Conservation (phyloP, 2,329 filamentous ascomycete genomes). For the Fusarium anthophilum region DNA sequence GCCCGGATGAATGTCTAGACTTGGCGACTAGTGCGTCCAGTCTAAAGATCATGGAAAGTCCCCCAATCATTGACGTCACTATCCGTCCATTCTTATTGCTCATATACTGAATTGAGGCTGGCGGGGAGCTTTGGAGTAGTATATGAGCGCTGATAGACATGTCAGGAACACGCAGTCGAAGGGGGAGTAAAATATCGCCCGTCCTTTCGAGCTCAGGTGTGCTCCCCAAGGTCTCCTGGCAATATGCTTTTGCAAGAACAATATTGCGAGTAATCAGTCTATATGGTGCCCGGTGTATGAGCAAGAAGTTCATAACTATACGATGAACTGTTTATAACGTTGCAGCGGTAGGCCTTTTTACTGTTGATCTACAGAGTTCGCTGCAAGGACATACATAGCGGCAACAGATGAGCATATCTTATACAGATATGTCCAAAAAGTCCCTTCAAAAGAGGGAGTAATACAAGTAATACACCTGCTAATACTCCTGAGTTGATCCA, state of each 20-base stretch:
- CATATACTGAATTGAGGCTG: neutral
- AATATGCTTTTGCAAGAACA: neutral
- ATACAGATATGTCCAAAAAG: neutral
- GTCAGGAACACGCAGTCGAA: no score
- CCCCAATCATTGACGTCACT: neutral
- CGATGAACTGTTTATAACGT: fast-evolving
- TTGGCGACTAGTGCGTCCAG: no score
- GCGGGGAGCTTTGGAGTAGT: neutral
- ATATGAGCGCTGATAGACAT: neutral
- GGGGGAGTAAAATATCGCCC: neutral
- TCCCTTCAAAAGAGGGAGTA: neutral
- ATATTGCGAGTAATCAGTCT: no score
- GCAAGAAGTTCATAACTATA: neutral
- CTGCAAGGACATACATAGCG: neutral
- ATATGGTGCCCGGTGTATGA: neutral
- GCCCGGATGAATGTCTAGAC: neutral
- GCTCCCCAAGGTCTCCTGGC: neutral
- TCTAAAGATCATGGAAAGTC: neutral
- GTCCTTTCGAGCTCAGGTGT: neutral
- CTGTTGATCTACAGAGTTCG: no score
- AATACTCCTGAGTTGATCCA: neutral
- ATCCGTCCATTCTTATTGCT: no score
- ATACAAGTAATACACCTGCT: neutral
- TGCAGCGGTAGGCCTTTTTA: neutral
- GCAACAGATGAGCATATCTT: neutral